Percentiles rank a stretch among this genome's conserved stretches.
Evolutionary conservation across 352 stramenopile species (phyloP).

Genomic region (Globisporangium cederbergense): DNA sequence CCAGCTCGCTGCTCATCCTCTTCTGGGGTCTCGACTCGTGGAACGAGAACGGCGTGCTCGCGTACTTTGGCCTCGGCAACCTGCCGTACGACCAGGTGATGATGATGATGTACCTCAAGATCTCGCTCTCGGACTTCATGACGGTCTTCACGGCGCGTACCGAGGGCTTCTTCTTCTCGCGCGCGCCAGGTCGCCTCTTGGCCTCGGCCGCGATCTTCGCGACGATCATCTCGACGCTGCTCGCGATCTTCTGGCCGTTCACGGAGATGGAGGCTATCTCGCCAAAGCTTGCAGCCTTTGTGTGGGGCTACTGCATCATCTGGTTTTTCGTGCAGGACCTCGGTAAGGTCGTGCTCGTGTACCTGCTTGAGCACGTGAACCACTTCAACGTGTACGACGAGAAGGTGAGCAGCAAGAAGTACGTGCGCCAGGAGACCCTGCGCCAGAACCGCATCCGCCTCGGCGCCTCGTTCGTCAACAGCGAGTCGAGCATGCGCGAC

Average conservation of each 20-base stretch:
- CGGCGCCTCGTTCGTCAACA: conserved; percentile 53
- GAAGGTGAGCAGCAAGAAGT: conserved; percentile 64
- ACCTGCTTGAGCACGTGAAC: conserved; percentile 54
- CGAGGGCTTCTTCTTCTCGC: conserved; percentile 78
- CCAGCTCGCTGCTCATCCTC: conserved; percentile 80
- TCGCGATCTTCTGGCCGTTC: conserved; percentile 86
- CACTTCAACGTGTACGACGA: conserved; percentile 55
- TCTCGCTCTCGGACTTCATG: conserved; percentile 92
- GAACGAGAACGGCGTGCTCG: conserved; percentile 63
- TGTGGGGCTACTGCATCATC: conserved; percentile 88
- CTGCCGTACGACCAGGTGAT: conserved; percentile 89
- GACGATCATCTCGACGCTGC: conserved; percentile 71
- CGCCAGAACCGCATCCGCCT: conserved; percentile 80
- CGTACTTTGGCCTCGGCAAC: conserved; percentile 49
- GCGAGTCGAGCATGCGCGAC: conserved; percentile 67
- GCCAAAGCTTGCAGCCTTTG: conserved; percentile 61
- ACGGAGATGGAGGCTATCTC: conserved; percentile 76
- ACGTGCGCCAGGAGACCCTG: conserved; percentile 54
- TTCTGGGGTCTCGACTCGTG: conserved; percentile 85
- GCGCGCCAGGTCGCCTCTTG: conserved; percentile 67
- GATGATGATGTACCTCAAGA: conserved; percentile 94
- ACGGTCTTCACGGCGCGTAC: conserved; percentile 90
- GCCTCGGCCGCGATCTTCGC: conserved; percentile 73
- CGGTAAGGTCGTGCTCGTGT: conserved; percentile 63
- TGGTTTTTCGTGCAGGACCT: conserved; percentile 89